Base-by-base conservation (phyloP, 345 rosid species). In the Viola odorata region DNA sequence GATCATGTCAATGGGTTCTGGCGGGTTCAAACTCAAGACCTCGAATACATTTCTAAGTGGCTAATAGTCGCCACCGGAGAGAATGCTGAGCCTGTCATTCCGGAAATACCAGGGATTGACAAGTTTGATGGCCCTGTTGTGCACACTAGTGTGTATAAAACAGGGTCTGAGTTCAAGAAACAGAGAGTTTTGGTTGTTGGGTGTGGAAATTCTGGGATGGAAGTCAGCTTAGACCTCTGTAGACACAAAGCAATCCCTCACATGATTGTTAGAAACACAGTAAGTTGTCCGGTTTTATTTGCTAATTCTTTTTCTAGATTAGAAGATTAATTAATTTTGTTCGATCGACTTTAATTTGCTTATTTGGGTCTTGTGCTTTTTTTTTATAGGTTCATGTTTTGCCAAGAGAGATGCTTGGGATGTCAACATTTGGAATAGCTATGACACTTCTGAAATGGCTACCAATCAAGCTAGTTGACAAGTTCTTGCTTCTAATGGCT, bases 151-250 rank as follows among this genome's bases (percentile, higher is more conserved):
- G 68, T 58, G 0, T 89, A 86, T 59, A 84, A 78, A 65, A 68
- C 79, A 53, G 96, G 89, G 7, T 74, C 64, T 32, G 77, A 65
- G 60, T 86, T 81, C 73, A 69, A 56, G 50, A 68, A 60, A 45
- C 63, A 75, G 38, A 85, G 60, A 47, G 86, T 85, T 49, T 62
- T 89, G 56, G 91, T 89, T 4, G 78, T 89, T 37, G 96, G 96
- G 3, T 87, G 95, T 73, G 96, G 96, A 10, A 89, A 89, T 45
- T 86, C 96, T 4, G 96, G 96, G 13, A 86, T 83, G 88, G 85
- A 83, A 63, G 78, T 81, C 38, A 69, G 85, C 52, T 63, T 83
- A 54, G 85, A 83, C 73, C 82, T 89, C 5, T 84, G 82, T 41
- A 72, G 82, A 15, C 61, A 81, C 73, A 78, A 80, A 40, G 95